Evolutionary conservation across 2,329 filamentous ascomycete species (phyloP), one percentile per base, ranked within the genome.

Genomic region (Clonostachys solani): DNA sequence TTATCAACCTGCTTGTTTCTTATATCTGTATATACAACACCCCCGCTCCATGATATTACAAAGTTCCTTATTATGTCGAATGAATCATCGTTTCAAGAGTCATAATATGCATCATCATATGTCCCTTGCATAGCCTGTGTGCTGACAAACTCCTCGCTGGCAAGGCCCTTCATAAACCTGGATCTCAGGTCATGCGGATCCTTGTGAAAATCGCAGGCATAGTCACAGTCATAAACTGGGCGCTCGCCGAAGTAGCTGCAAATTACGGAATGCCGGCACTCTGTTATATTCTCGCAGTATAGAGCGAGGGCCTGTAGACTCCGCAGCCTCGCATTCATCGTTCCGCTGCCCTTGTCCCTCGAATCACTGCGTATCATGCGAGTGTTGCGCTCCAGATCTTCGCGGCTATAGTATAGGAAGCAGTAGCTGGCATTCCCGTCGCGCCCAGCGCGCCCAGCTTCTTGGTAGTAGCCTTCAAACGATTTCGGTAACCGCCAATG

Each of bases 401-500:
- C 89, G 12, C 88, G 82, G 50, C 85, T 91, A 67, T 96, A 97
- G 66, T 96, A 96, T 47, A 97, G 72, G 46, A 96, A 89, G 60
- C 91, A 96, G 50, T 87, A 81, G 33, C 87, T 86, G 1, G 91
- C 91, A 52, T 92, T 92, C 19, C 90, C 89, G 57, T 97, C 92
- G 38, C 92, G 81, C 1, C 92, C 92, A 6, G 92, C 92, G 37
- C 92, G 86, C 0, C 92, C 92, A 3, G 90, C 92, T 74, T 97
- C 92, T 67, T 97, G 92, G 59, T 96, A 96, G 62, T 94, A 96
- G 2, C 92, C 90, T 64, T 97, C 92, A 62, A 97, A 96, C 4
- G 87, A 94, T 61, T 95, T 95, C 10, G 92, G 89, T 10, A 96
- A 78, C 49, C 90, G 87, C 91, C 92, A 97, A 66, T 97, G 92